Percentiles rank a stretch among this genome's conserved stretches.
Conservation (phyloP, 2,329 filamentous ascomycete genomes). For the Fonsecaea monophora region DNA sequence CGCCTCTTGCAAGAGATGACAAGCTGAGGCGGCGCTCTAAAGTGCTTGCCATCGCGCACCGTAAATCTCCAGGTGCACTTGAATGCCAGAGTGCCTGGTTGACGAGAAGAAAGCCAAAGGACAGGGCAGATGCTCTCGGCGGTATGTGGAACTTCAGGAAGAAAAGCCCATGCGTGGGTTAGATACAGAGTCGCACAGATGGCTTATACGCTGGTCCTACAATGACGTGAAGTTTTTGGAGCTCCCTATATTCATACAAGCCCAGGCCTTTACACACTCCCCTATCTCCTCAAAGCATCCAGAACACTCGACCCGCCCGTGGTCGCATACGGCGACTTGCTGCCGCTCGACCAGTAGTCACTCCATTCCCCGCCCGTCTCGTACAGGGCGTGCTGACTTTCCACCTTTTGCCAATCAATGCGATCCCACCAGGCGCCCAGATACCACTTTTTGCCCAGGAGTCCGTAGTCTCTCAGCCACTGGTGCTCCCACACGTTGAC, state of each 20-base stretch:
- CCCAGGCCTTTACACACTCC: not conserved
- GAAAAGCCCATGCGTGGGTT: not conserved
- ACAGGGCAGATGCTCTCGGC: not conserved
- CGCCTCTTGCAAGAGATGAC: not conserved
- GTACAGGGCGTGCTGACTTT: slow-evolving; percentile 24
- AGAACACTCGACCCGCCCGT: slow-evolving; percentile 13
- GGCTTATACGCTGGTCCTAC: slow-evolving; percentile 1
- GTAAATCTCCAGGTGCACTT: not conserved
- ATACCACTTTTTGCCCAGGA: slow-evolving; percentile 76
- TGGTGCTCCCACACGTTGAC: slow-evolving; percentile 97
- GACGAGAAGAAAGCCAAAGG: not conserved
- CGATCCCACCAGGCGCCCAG: slow-evolving; percentile 84
- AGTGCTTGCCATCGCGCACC: not conserved
- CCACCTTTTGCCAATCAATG: slow-evolving; percentile 83
- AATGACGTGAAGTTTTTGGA: not conserved
- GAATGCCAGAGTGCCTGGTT: not conserved
- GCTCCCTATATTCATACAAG: slow-evolving; percentile 5
- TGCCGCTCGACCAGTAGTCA: slow-evolving; percentile 6
- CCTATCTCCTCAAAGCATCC: slow-evolving; percentile 16
- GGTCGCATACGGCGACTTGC: slow-evolving; percentile 1
- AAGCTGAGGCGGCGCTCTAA: not conserved
- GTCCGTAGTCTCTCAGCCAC: slow-evolving; percentile 82
- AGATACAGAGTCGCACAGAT: not conserved
- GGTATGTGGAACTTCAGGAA: not conserved
- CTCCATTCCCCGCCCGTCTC: slow-evolving; percentile 19